A percentile compares a stretch with the other conserved stretches of the same genome.
phyloP scores from a whole-genome alignment of 2,329 filamentous ascomycete genomes.

The Fusarium anguioides region DNA sequence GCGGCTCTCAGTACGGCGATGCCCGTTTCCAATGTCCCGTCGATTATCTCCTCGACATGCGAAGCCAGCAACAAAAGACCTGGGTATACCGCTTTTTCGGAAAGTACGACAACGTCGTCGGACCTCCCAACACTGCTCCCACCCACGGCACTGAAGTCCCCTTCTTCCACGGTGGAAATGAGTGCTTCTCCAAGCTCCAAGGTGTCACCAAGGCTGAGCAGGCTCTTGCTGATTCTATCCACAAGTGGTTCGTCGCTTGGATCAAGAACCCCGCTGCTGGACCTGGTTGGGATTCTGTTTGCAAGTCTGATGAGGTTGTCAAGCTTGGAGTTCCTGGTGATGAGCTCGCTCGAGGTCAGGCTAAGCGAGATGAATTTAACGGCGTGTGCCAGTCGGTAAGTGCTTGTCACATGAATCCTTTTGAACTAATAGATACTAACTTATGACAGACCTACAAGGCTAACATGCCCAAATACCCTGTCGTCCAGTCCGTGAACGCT shows the following conservation, averaged over 20 bases:
- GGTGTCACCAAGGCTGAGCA: constrained; percentile 54
- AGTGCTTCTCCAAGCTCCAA: constrained; percentile 51
- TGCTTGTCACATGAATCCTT: background rate
- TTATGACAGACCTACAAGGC: constrained; percentile 9
- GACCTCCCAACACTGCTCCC: constrained; percentile 39
- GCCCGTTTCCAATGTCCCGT: constrained; percentile 58
- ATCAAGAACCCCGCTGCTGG: constrained; percentile 57
- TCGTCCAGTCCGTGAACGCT: constrained; percentile 13
- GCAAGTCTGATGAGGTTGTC: constrained; percentile 19
- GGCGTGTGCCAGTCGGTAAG: constrained; percentile 36
- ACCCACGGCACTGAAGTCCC: constrained; percentile 51
- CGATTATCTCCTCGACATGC: constrained; percentile 54
- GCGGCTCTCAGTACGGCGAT: constrained; percentile 57
- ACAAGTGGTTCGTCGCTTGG: constrained; percentile 57
- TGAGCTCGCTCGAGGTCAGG: constrained; percentile 27
- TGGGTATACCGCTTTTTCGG: constrained; percentile 59
- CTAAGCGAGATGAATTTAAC: constrained; percentile 23
- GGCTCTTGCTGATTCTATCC: constrained; percentile 54
- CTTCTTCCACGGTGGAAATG: constrained; percentile 59
- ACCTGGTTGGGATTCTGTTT: constrained; percentile 54
- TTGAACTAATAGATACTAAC: background rate
- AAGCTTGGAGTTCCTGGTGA: constrained; percentile 41
- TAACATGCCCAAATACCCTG: constrained; percentile 25
- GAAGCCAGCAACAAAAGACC: constrained; percentile 51
- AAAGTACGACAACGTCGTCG: constrained; percentile 55